Evolutionary conservation across 2,329 filamentous ascomycete species (phyloP), one percentile per base, ranked within the genome.

Genomic region (Myrmaecium sp.): DNA sequence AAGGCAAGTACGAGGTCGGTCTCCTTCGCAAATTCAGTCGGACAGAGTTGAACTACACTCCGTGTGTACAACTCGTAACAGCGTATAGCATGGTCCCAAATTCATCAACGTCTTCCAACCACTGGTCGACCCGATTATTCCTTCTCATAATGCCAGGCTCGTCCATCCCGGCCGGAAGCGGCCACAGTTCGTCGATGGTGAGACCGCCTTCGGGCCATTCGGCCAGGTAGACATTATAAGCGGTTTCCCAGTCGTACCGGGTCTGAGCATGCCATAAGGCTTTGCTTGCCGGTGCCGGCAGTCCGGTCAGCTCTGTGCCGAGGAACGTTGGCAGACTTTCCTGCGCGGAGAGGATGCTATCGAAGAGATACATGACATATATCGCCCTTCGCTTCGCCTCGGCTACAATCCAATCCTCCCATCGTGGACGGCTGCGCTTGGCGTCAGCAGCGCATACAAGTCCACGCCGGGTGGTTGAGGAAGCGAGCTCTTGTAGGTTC

Each of bases 31-130:
- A n/a, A n/a, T n/a, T n/a, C n/a, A n/a, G n/a, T n/a, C n/a, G n/a
- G n/a, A n/a, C n/a, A n/a, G n/a, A n/a, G n/a, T n/a, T n/a, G n/a
- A n/a, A n/a, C n/a, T n/a, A n/a, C n/a, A n/a, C n/a, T 17, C 25
- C 25, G 17, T 26, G 25, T 7, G 21, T 26, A 19, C 21, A 18
- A 4, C 10, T 6, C 19, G 56, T 59, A 1, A 64, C 56, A 0
- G 58, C 50, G 33, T 62, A 67, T 1, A 69, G 26, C 58, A 65
- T 62, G 12, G 53, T 64, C 1, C 64, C 64, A 39, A 58, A 68
- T 25, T 64, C 63, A 36, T 69, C 65, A 1, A 64, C 41, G 10
- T 43, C 39, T 27, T 61, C 54, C 5, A 69, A 29, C 65, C 66
- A 69, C 11, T 37, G 41, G 15, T 64, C 59, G 1, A 65, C 51